Evolutionary conservation across 2,329 filamentous ascomycete genomes (phyloP), one percentile per base, ranked within the genome.

Genomic region (Pseudonectria buxi): DNA sequence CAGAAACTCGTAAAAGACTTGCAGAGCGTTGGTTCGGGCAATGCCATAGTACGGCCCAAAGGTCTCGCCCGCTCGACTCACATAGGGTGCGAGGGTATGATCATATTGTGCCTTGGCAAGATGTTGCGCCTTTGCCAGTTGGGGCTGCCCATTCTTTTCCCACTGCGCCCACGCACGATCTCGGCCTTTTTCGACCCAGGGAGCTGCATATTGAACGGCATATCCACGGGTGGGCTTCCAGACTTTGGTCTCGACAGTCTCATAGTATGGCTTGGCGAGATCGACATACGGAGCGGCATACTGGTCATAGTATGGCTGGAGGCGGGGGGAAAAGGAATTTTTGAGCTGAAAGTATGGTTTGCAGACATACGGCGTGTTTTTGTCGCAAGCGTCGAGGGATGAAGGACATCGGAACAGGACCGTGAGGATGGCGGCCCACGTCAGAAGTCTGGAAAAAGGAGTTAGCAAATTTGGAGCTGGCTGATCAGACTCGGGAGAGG

Each of bases 211-310:
- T 40, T 76, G 79, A 53, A 77, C 76, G 12, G 78, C 77, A 44
- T 86, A 76, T 9, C 65, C 68, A 37, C 78, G 74, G 3, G 77
- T 72, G 1, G 92, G 92, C 3, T 72, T 66, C 53, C 92, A 76
- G 32, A 94, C 67, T 28, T 71, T 65, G 47, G 79, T 74, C 45
- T 83, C 70, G 31, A 78, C 60, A 0, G 66, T 65, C 13, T 76
- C 54, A 55, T 83, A 83, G 62, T 96, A 95, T 1, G 90, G 90
- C 41, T 76, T 78, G 25, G 76, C 81, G 32, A 77, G 65, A 26
- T 89, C 74, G 43, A 95, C 77, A 55, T 95, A 92, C 3, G 87
- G 86, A 6, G 82, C 83, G 15, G 86, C 82, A 54, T 95, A 94
- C 39, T 76, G 62, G 47, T 90, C 68, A 61, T 95, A 96, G 63